Evolutionary conservation across 1,284 basidiomycete genomes (phyloP), one percentile per base, ranked within the genome.

Genomic region (Vanrija pseudolonga): DNA sequence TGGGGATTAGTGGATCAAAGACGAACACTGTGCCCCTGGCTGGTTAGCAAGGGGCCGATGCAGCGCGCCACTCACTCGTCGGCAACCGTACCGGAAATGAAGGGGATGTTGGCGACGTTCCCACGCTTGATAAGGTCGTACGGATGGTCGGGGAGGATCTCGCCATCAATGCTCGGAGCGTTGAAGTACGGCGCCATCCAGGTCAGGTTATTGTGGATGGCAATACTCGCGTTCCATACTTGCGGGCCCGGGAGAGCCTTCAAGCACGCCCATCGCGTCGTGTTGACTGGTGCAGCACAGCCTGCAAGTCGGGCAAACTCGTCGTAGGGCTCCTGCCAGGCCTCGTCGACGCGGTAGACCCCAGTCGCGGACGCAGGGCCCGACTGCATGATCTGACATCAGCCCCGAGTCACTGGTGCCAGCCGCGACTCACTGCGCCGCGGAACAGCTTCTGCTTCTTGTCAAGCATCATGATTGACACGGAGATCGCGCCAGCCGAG

Each of bases 401-500:
- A 26, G 11, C 8, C 4, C 4, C 4, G 28, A 58, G 52, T 37
- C 59, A 45, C 15, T 53, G 57, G 12, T 67, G n/a, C n/a, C n/a
- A n/a, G n/a, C n/a, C n/a, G n/a, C 61, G 28, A 74, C 53, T 51
- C 62, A 68, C 22, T 2, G 72, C 73, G 11, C 63, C 64, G 14
- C 65, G 65, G 70, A 77, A 79, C 9, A 76, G 61, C 32, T 61
- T 62, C 32, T 57, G 53, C 38, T 63, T 51, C 18, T 61, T 60
- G 53, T 65, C 58, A 22, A 76, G 59, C 54, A 67, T 67, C 11
- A 72, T 63, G 37, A 68, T 43, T 3, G 65, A 60, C 42, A 72
- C 68, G 9, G 64, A 60, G 44, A 75, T 73, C 12, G 71, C 73
- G 8, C 76, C 74, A 0, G 76, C 74, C 5, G 64, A 68, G 51